Percentiles rank a stretch among this genome's conserved stretches.
These are phyloP conservation scores for Trypanosoma scelopori DNA, from an alignment of 208 protist species.

Conservation along the genomic window DNA sequence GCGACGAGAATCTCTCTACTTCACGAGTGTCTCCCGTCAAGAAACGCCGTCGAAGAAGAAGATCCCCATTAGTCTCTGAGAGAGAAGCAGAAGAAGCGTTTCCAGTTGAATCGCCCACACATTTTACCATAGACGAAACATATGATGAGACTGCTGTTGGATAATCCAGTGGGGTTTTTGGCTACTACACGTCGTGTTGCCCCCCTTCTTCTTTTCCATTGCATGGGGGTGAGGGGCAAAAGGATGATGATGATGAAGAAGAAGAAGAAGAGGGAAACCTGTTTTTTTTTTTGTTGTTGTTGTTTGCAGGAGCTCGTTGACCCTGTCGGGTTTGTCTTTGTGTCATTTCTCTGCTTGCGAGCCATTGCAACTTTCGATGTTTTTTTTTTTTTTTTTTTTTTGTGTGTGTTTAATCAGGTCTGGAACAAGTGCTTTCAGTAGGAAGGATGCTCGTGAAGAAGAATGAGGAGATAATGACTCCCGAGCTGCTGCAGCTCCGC, in stretches of 20 bases:
- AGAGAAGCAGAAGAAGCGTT: background rate
- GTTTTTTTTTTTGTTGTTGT: too few relatives aligned
- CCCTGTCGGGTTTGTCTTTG: too few relatives aligned
- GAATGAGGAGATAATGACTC: slow-evolving; percentile 42
- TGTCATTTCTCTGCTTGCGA: too few relatives aligned
- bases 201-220: slow-evolving; percentile 2
- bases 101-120: background rate
- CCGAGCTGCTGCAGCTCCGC: slow-evolving; percentile 71
- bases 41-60: slow-evolving; percentile 22
- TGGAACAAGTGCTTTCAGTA: background rate
- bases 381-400: slow-evolving; percentile 22
- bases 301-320: too few relatives aligned
- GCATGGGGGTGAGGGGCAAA: too few relatives aligned
- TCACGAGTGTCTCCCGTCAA: slow-evolving; percentile 5
- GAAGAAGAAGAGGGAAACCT: too few relatives aligned
- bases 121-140: background rate
- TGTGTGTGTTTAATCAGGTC: background rate
- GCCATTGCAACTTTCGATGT: too few relatives aligned
- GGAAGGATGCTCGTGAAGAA: slow-evolving; percentile 15
- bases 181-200: too few relatives aligned
- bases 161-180: background rate
- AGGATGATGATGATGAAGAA: too few relatives aligned
- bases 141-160: background rate
- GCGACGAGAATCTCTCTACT: background rate
- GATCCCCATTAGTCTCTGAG: slow-evolving; percentile 15